Percentiles rank a stretch among this genome's conserved stretches.
Conservation (phyloP, 352 stramenopile species). For the Elongisporangium senticosum region DNA sequence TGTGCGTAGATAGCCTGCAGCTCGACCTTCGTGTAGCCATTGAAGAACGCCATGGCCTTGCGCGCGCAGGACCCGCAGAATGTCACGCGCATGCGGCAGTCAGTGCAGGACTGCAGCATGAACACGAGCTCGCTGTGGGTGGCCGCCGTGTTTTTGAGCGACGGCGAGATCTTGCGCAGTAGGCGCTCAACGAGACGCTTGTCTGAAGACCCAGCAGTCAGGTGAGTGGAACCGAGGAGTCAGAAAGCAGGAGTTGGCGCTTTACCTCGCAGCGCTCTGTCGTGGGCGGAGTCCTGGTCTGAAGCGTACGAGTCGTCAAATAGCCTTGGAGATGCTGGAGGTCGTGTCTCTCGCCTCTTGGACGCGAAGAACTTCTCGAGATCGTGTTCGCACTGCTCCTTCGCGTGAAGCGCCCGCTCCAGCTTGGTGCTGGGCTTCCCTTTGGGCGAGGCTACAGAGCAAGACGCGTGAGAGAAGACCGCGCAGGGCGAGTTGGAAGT, state of each 20-base stretch:
- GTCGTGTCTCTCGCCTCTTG: constrained; percentile 10
- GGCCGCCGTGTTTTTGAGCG: constrained; percentile 46
- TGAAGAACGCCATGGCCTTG: constrained; percentile 60
- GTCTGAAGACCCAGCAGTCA: constrained; percentile 22
- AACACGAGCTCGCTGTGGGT: constrained; percentile 58
- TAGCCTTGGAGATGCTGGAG: neutral
- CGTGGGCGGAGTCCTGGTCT: constrained; percentile 31
- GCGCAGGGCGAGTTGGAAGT: too few relatives aligned
- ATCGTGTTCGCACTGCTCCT: constrained; percentile 47
- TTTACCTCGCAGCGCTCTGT: constrained; percentile 28
- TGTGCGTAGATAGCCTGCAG: constrained; percentile 48
- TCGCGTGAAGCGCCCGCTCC: constrained; percentile 45
- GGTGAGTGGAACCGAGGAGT: neutral
- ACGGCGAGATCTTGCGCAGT: constrained; percentile 55
- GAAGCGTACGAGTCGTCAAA: neutral
- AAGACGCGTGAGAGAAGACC: too few relatives aligned
- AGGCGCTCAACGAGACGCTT: constrained; percentile 49
- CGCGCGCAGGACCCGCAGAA: constrained; percentile 47
- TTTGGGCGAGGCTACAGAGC: constrained; percentile 4
- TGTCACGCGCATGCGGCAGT: constrained; percentile 44
- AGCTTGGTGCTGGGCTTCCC: constrained; percentile 35
- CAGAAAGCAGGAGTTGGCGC: neutral
- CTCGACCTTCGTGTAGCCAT: constrained; percentile 40
- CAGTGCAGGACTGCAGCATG: constrained; percentile 38
- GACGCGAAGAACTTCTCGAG: constrained; percentile 37